Base-by-base conservation (phyloP, 108 stramenopile genomes). In the Aurantiochytrium sp. region DNA sequence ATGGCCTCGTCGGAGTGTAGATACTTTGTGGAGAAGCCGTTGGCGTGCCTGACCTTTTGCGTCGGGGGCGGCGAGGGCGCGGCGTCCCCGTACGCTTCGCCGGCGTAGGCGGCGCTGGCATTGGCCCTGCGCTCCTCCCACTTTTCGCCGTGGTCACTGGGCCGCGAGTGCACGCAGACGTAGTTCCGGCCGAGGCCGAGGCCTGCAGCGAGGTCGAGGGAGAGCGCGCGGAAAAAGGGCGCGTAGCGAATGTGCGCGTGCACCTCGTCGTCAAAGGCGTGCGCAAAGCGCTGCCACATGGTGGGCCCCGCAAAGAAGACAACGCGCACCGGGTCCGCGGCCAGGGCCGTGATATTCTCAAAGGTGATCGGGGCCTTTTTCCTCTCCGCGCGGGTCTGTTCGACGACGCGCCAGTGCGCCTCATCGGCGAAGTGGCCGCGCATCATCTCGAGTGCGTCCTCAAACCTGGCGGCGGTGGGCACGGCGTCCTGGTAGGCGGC, bases 291-390 rank as follows among this genome's bases (percentile, higher is more conserved):
- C 30, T 81, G 73, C 73, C 73, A 81, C 73, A 81, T 81, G 73
- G 73, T 81, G n/a, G 73, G 73, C 45, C 73, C 73, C 39, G 73
- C 73, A 81, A 81, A 39, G 32, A 30, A 81, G 6, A 81, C 32
- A 12, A 81, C 73, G 24, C 21, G 17, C n/a, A 12, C 73, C 36
- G 39, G 42, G 1, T 48, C 8, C 6, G 39, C n/a, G 21, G 45
- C 73, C 6, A 81, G 45, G 19, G 39, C 73, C 10, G 73, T 81
- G 45, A 81, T 41, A 24, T 81, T 81, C 8, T 41, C 45, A 5
- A 39, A 81, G 6, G 36, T 42, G 1, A 81, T 6, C 6, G 73
- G 73, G 12, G 39, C 2, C 73, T 2, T 48, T 48, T 48, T 41
- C 45, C 45, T 81, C 24, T 81, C 73, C 17, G 39, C n/a, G 1